Evolutionary conservation across 2,329 filamentous ascomycete species (phyloP), one percentile per base, ranked within the genome.

Genomic region (Monosporascus sp.): DNA sequence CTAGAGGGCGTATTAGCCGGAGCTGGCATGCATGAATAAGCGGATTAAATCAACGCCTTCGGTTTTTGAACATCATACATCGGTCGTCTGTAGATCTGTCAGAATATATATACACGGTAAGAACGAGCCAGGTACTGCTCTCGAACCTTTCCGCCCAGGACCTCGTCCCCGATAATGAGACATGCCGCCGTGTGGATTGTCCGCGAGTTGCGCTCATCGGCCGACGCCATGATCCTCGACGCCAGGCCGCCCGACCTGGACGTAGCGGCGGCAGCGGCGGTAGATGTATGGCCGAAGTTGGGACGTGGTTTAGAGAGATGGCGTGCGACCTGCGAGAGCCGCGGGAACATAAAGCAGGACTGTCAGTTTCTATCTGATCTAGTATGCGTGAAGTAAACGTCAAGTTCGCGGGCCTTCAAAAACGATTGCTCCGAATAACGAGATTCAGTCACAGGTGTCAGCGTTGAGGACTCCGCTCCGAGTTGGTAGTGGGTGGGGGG

Each of bases 81-180:
- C 67, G 40, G 62, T 60, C 14, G 65, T 69, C 67, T 69, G 52
- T 7, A 45, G 22, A 49, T 15, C 17, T 50, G 49, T 62, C 43
- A 57, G 55, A 35, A 51, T 14, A 55, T 28, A 55, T 52, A 55
- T 54, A 40, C 48, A 46, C 22, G 28, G 6, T 6, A 24, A 48
- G 41, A 37, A 11, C 37, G 37, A 74, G 70, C 47, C 5, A 69
- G 70, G 68, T 73, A 49, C 28, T 47, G 17, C 41, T 11, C 35
- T 65, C 76, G 59, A 70, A 91, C 92, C 87, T 97, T 97, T 63
- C 94, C 93, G 22, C 91, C 92, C 4, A 97, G 78, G 5, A 97
- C 91, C 71, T 97, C 93, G 73, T 97, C 93, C n/a, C 93, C 93
- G 64, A 99, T 97, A 55, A 99, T 91, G 59, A 97, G 74, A 70